Conservation (phyloP, 441 rosid species). For the Gossypium davidsonii region DNA sequence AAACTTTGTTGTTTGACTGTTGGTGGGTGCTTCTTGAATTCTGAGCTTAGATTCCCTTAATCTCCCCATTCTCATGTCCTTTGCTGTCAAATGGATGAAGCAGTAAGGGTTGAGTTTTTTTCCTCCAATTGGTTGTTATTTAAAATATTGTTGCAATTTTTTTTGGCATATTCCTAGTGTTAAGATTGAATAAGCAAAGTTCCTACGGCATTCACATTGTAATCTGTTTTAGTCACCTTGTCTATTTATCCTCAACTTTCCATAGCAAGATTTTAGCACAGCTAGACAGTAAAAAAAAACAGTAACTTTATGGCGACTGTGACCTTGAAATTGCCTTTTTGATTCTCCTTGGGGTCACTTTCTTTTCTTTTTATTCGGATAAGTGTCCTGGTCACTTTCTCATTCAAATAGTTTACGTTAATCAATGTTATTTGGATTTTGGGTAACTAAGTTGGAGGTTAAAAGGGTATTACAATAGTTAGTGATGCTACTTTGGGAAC, state of each 20-base stretch:
- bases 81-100: background rate
- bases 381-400: background rate
- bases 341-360: background rate
- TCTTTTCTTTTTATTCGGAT: background rate
- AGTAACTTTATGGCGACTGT: background rate
- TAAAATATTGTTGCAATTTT: background rate
- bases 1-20: background rate
- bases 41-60: background rate
- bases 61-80: background rate
- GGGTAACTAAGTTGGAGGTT: background rate
- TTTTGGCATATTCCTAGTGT: background rate
- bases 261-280: background rate
- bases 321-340: background rate
- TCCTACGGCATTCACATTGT: background rate
- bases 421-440: background rate
- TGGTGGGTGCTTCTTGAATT: background rate
- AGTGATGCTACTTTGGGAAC: background rate
- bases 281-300: background rate
- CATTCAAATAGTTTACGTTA: background rate
- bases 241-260: background rate
- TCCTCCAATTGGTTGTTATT: background rate
- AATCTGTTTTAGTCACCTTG: background rate
- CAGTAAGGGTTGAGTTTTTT: background rate
- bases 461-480: background rate
- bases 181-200: background rate